Percentiles rank a stretch among this genome's conserved stretches.
These are phyloP conservation scores for Daedalea quercina DNA, from an alignment of 768 basidiomycete species.

Conservation along the genomic window DNA sequence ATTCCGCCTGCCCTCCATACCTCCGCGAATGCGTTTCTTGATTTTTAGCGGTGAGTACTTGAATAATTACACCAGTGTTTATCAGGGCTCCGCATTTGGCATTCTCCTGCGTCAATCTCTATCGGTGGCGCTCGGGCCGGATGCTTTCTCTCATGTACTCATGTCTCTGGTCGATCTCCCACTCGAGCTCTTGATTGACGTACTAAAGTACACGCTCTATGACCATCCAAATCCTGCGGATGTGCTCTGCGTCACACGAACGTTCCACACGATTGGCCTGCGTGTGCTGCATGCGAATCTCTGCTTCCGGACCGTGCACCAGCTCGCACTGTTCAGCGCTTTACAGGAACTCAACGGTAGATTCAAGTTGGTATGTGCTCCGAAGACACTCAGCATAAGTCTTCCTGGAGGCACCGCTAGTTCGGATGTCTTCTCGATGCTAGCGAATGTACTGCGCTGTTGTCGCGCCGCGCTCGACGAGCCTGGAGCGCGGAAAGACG, in stretches of 20 bases:
- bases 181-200: slow-evolving; percentile 15
- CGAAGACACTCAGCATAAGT: slow-evolving; percentile 22
- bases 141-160: not conserved
- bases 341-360: not conserved
- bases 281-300: slow-evolving; percentile 19
- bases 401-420: slow-evolving; percentile 25
- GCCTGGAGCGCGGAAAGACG: not conserved
- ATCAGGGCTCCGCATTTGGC: no score
- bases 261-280: slow-evolving; percentile 13
- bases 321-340: slow-evolving; percentile 19
- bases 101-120: no score
- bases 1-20: no score
- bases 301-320: slow-evolving; percentile 17
- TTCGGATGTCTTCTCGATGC: slow-evolving; percentile 19
- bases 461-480: slow-evolving; percentile 9
- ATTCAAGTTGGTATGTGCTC: slow-evolving; percentile 15
- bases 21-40: no score
- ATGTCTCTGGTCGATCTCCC: slow-evolving; percentile 17
- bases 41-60: no score
- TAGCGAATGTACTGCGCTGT: slow-evolving; percentile 22
- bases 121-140: not conserved
- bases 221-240: slow-evolving; percentile 8
- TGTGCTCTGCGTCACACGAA: slow-evolving; percentile 15
- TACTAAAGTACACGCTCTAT: slow-evolving; percentile 15
- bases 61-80: no score